phyloP scores from a whole-genome alignment of 2,329 filamentous ascomycete genomes.

The Paraphoma chrysanthemicola region DNA sequence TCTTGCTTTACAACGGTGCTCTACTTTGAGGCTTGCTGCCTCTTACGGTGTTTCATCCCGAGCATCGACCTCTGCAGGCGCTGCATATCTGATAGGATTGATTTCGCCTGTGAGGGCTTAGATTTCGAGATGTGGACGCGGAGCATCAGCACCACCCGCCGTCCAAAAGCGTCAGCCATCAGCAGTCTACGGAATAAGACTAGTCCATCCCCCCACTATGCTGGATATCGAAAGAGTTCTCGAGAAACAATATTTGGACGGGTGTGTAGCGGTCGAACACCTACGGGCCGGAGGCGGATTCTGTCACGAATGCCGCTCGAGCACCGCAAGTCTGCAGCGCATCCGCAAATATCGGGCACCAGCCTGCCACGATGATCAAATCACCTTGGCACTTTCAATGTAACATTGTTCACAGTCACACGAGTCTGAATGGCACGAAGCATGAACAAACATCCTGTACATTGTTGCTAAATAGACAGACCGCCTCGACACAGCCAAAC shows the following conservation, averaged over 20 bases:
- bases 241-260: not conserved
- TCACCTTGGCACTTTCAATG: too few species aligned
- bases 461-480: constrained; percentile 1
- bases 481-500: constrained; percentile 1
- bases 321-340: not conserved
- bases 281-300: not conserved
- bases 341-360: not conserved
- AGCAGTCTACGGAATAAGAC: too few species aligned
- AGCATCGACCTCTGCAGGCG: too few species aligned
- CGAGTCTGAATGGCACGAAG: not conserved
- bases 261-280: not conserved
- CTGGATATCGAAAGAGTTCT: too few species aligned
- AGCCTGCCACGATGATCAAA: too few species aligned
- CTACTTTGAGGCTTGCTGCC: not conserved
- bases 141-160: not conserved
- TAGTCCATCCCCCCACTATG: too few species aligned
- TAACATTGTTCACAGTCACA: too few species aligned
- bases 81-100: too few species aligned
- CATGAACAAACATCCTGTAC: not conserved
- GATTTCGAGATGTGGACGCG: too few species aligned
- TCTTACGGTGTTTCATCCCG: too few species aligned
- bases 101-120: too few species aligned
- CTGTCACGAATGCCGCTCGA: not conserved
- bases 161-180: not conserved
- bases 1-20: not conserved